Evolutionary conservation across 2,329 filamentous ascomycete genomes (phyloP).

Genomic region (Cucurbitaria berberidis): DNA sequence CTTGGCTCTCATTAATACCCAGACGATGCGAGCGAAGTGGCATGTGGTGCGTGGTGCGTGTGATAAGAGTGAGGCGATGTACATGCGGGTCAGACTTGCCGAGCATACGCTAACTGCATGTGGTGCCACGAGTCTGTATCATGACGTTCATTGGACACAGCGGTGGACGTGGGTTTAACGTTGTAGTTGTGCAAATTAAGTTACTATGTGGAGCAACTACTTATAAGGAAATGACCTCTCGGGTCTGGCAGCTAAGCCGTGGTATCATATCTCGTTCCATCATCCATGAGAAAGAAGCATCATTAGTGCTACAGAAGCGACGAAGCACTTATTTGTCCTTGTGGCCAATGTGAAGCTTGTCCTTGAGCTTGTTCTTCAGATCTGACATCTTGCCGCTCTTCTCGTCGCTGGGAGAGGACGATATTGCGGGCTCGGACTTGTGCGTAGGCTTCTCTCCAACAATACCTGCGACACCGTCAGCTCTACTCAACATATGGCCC

Average conservation of each 20-base stretch:
- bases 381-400: conserved; percentile 55
- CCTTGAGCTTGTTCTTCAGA: conserved; percentile 70
- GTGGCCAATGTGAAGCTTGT: conserved; percentile 64
- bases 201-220: conserved; percentile 4
- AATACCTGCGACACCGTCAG: conserved; percentile 55
- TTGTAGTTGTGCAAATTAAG: conserved; percentile 5
- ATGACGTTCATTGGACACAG: conserved; percentile 25
- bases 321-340: conserved; percentile 35
- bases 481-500: conserved; percentile 29
- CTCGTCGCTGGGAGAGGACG: conserved; percentile 20
- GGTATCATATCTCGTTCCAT: conserved; percentile 32
- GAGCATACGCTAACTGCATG: conserved; percentile 21
- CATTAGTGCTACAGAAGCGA: not conserved
- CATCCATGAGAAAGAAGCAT: conserved; percentile 1
- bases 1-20: not conserved
- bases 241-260: conserved; percentile 15
- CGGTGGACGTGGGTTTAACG: not conserved
- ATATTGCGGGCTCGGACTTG: conserved; percentile 32
- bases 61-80: conserved; percentile 27
- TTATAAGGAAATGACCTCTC: conserved; percentile 7
- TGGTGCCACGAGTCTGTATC: conserved; percentile 21
- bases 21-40: conserved; percentile 9
- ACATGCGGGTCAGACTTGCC: conserved; percentile 14
- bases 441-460: conserved; percentile 61
- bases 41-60: conserved; percentile 26